These are phyloP conservation scores for Cenchrus purpureus DNA, from an alignment of 176 grass and related monocot genomes.

Conservation along the genomic window DNA sequence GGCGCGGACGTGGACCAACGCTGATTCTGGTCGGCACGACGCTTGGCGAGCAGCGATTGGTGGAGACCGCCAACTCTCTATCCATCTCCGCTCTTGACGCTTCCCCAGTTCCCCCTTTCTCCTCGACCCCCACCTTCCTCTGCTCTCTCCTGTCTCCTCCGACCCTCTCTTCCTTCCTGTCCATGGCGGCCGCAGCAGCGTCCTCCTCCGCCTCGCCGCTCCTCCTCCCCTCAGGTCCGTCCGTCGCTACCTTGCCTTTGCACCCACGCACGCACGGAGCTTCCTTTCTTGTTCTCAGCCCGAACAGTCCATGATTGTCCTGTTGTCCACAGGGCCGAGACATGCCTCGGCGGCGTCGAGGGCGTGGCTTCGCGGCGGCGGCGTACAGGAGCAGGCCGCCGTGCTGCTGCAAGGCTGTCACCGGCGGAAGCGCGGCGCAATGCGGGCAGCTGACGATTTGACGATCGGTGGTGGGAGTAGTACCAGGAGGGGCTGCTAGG, in stretches of 20 bases:
- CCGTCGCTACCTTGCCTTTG: neutral
- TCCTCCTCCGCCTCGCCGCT: slow-evolving; percentile 60
- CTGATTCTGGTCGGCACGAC: neutral
- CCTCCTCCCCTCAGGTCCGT: slow-evolving; percentile 66
- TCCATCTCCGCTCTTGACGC: slow-evolving; percentile 18
- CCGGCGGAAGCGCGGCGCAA: neutral
- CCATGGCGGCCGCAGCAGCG: slow-evolving; percentile 40
- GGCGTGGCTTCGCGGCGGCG: slow-evolving; percentile 34
- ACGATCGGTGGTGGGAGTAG: neutral
- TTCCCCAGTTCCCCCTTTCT: neutral
- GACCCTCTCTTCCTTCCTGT: neutral
- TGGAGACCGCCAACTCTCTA: slow-evolving; percentile 8
- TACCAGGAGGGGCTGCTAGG: slow-evolving; percentile 54
- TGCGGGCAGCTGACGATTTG: neutral
- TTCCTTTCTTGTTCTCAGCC: neutral
- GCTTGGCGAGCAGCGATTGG: slow-evolving; percentile 9
- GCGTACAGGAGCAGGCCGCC: slow-evolving; percentile 24
- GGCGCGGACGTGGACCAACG: neutral
- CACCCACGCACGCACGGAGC: neutral
- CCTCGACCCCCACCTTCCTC: neutral
- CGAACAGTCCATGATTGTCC: too few species aligned
- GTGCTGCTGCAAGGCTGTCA: slow-evolving; percentile 39
- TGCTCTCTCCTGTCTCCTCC: neutral
- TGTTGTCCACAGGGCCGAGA: slow-evolving; percentile 41
- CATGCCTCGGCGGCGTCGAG: slow-evolving; percentile 24